phyloP scores from a whole-genome alignment of 148 eudicot genomes.

The Rhododendron henanense region DNA sequence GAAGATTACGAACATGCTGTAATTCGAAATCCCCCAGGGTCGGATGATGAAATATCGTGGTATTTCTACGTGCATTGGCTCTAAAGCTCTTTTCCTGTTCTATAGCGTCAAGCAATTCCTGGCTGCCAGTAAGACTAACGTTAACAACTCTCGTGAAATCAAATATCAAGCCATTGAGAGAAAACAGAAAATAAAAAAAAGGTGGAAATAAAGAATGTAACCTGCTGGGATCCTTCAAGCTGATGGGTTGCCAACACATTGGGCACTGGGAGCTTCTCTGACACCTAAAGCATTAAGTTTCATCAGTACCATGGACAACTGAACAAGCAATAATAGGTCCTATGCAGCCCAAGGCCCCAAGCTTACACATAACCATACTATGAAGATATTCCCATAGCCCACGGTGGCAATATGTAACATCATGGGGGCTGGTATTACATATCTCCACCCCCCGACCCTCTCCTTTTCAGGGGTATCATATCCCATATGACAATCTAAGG shows the following conservation, averaged over 20 bases:
- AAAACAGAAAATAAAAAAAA: not conserved
- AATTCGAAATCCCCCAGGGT: constrained; percentile 82
- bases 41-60: constrained; percentile 88
- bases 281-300: constrained; percentile 52
- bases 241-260: constrained; percentile 96
- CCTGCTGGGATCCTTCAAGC: constrained; percentile 87
- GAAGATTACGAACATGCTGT: constrained; percentile 58
- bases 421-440: not conserved
- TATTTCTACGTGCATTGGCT: constrained; percentile 60
- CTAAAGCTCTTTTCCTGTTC: constrained; percentile 72
- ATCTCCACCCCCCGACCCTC: not conserved
- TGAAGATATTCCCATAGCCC: not conserved
- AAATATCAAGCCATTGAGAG: not conserved
- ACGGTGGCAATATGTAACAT: not conserved
- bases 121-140: constrained; percentile 43
- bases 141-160: not conserved
- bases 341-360: not conserved
- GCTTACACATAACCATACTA: not conserved
- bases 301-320: constrained; percentile 1
- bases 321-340: not conserved
- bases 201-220: constrained; percentile 12
- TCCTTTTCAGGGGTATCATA: not conserved
- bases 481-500: not conserved
- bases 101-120: constrained; percentile 83
- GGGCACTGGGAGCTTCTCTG: constrained; percentile 99